phyloP scores from a whole-genome alignment of 139 green algal species.

The Tetradesmus obliquus region DNA sequence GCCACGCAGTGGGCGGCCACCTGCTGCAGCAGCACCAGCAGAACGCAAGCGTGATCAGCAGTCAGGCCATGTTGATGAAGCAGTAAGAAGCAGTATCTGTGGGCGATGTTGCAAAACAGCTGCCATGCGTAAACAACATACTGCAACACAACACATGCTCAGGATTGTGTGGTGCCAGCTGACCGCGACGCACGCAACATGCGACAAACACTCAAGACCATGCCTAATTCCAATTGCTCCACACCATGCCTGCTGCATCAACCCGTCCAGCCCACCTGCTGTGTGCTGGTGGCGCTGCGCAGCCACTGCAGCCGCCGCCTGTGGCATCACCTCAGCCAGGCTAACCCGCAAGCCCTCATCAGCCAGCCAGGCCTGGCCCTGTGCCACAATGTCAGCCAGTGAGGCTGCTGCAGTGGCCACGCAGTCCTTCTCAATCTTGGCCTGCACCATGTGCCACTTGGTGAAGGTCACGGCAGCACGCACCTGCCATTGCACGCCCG shows the following conservation, averaged over 20 bases:
- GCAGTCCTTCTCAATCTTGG: slow-evolving; percentile 10
- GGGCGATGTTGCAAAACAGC: too few relatives aligned
- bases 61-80: too few relatives aligned
- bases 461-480: slow-evolving; percentile 3
- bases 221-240: neutral
- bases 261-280: neutral
- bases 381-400: neutral
- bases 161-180: too few relatives aligned
- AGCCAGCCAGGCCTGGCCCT: neutral
- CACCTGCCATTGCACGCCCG: neutral
- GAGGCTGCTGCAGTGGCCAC: neutral
- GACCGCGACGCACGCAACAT: too few relatives aligned
- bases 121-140: neutral
- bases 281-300: neutral
- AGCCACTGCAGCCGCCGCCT: slow-evolving; percentile 26
- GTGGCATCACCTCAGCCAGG: slow-evolving; percentile 35
- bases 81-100: too few relatives aligned
- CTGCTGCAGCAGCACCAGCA: neutral
- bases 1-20: neutral
- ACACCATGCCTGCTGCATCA: neutral
- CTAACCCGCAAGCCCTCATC: neutral
- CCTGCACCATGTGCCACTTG: slow-evolving; percentile 20
- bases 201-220: too few relatives aligned
- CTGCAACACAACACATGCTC: neutral
- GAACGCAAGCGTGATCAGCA: neutral